These are phyloP conservation scores for Dovyalis caffra DNA, from an alignment of 345 rosid genomes.

Conservation along the genomic window DNA sequence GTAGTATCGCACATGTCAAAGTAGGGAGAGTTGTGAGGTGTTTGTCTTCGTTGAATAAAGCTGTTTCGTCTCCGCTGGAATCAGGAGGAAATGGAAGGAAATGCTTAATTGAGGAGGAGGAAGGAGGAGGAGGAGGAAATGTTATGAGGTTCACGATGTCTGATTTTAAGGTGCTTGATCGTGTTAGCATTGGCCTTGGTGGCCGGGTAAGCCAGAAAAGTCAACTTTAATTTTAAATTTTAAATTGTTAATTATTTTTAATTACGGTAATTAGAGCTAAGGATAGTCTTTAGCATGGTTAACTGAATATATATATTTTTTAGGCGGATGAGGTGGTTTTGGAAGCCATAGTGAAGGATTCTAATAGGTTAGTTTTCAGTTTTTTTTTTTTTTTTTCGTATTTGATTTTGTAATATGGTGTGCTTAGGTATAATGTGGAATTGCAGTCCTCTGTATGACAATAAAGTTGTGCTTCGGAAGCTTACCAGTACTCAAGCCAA, in stretches of 20 bases:
- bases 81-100: constrained; percentile 30
- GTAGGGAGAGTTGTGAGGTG: constrained; percentile 32
- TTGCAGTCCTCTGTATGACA: constrained; percentile 78
- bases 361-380: constrained; percentile 55
- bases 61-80: constrained; percentile 41
- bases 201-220: constrained; percentile 58
- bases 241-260: neutral
- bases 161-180: constrained; percentile 74
- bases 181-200: constrained; percentile 80
- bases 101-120: constrained; percentile 36
- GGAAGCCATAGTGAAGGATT: constrained; percentile 75
- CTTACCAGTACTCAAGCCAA: constrained; percentile 70
- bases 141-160: constrained; percentile 74
- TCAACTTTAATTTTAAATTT: neutral
- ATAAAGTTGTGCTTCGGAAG: constrained; percentile 75
- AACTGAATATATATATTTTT: constrained; percentile 16
- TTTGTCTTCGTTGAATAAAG: constrained; percentile 38
- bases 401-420: constrained; percentile 4
- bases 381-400: too few relatives aligned
- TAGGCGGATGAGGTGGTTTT: constrained; percentile 84
- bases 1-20: constrained; percentile 17
- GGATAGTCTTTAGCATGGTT: neutral
- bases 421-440: constrained; percentile 25
- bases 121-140: constrained; percentile 47
- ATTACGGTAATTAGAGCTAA: neutral